phyloP scores from a whole-genome alignment of 1,284 basidiomycete genomes.

The Exsudoporus floridanus region DNA sequence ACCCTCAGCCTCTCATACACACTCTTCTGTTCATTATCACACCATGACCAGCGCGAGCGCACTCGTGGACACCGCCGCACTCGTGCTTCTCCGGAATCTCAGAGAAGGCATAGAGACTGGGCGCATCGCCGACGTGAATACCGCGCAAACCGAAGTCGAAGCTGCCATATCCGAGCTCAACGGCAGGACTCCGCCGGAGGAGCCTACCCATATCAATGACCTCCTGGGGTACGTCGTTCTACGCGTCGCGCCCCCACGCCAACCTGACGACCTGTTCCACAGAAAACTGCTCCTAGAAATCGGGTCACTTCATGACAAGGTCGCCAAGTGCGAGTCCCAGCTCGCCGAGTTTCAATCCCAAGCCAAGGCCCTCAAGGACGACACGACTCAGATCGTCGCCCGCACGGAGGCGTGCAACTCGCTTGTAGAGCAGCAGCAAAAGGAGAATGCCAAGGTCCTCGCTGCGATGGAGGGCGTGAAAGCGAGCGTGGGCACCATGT shows the following conservation, averaged over 20 bases:
- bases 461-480: conserved; percentile 1
- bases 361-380: conserved; percentile 8
- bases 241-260: background rate
- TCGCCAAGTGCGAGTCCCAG: conserved; percentile 13
- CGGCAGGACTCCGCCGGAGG: background rate
- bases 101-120: conserved; percentile 16
- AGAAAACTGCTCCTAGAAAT: conserved; percentile 18
- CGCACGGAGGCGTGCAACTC: conserved; percentile 6
- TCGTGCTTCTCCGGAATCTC: conserved; percentile 15
- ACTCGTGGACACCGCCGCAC: conserved; percentile 1
- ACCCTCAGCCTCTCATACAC: background rate
- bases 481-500: background rate
- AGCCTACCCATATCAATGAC: conserved; percentile 1
- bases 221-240: conserved; percentile 8
- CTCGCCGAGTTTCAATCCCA: conserved; percentile 5
- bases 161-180: conserved; percentile 14
- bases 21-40: conserved; percentile 4
- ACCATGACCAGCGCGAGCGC: conserved; percentile 9
- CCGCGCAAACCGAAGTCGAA: conserved; percentile 15
- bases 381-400: conserved; percentile 2
- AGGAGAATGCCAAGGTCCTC: conserved; percentile 6
- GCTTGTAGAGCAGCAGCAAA: conserved; percentile 9
- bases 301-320: conserved; percentile 4
- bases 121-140: conserved; percentile 6
- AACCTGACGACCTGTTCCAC: conserved; percentile 1